Conservation (phyloP, 164 flowering plant genomes). For the Tinospora cordifolia region DNA sequence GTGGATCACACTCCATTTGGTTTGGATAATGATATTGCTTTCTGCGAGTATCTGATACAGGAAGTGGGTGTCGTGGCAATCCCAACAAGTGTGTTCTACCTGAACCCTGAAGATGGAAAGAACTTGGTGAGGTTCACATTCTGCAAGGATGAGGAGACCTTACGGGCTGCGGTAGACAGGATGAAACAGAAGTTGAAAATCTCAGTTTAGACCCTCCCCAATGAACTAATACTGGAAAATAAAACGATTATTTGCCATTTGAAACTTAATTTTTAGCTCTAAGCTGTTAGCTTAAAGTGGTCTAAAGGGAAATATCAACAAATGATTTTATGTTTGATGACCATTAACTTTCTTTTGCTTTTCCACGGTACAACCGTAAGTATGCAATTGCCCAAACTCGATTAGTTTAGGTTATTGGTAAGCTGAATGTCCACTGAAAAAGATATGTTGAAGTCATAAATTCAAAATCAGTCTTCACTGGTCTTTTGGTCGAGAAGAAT, state of each 20-base stretch:
- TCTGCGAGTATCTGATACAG: conserved; percentile 84
- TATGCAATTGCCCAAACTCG: too few species aligned
- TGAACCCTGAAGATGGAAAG: conserved; percentile 91
- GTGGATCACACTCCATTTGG: conserved; percentile 97
- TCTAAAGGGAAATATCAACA: too few species aligned
- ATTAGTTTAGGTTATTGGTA: too few species aligned
- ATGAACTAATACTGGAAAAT: neutral
- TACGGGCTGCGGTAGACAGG: conserved; percentile 67
- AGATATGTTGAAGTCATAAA: too few species aligned
- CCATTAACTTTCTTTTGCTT: too few species aligned
- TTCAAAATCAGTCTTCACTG: too few species aligned
- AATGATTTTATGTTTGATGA: too few species aligned
- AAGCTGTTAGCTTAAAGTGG: too few species aligned
- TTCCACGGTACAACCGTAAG: too few species aligned
- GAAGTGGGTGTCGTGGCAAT: conserved; percentile 96
- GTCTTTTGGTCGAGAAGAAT: too few species aligned
- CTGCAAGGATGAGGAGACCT: conserved; percentile 94
- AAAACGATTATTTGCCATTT: neutral
- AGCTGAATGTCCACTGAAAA: too few species aligned
- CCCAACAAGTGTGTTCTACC: conserved; percentile 90
- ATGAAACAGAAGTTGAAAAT: conserved; percentile 71
- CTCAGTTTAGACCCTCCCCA: neutral
- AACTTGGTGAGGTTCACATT: conserved; percentile 91
- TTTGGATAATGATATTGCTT: conserved; percentile 64
- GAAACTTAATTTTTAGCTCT: neutral